Evolutionary conservation across 164 flowering plant genomes (phyloP).

Genomic region (Tetracentron sinense): DNA sequence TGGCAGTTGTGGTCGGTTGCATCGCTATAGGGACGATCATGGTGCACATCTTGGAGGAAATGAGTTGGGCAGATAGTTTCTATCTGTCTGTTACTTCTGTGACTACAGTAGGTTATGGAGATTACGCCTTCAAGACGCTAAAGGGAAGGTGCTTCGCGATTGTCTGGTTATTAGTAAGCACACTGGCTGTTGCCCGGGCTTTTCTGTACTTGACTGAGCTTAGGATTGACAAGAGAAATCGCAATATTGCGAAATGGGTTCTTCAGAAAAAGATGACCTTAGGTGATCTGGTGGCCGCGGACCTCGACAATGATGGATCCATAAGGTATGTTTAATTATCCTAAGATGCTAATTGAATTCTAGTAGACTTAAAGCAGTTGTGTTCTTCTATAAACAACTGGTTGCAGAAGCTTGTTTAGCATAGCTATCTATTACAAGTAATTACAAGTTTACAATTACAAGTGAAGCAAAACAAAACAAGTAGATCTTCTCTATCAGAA

Average conservation of each 20-base stretch:
- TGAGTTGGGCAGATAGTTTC: constrained; percentile 8
- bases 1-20: constrained; percentile 12
- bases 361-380: no score
- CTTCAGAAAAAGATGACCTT: constrained; percentile 18
- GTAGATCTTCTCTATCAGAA: no score
- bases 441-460: no score
- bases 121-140: constrained; percentile 12
- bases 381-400: no score
- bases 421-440: no score
- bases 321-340: constrained; percentile 8
- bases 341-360: no score
- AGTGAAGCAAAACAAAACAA: no score
- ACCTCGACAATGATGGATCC: constrained; percentile 19
- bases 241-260: constrained; percentile 17
- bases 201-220: constrained; percentile 19
- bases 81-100: constrained; percentile 14
- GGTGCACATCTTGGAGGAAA: constrained; percentile 5
- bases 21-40: constrained; percentile 13
- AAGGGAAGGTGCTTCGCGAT: constrained; percentile 12
- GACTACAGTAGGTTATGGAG: constrained; percentile 27
- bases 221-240: constrained; percentile 18
- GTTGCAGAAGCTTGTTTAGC: no score
- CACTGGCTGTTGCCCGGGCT: constrained; percentile 20
- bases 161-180: constrained; percentile 17
- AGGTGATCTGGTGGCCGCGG: constrained; percentile 16